phyloP scores from a whole-genome alignment of 768 basidiomycete species.

The Coprinopsis sp. region DNA sequence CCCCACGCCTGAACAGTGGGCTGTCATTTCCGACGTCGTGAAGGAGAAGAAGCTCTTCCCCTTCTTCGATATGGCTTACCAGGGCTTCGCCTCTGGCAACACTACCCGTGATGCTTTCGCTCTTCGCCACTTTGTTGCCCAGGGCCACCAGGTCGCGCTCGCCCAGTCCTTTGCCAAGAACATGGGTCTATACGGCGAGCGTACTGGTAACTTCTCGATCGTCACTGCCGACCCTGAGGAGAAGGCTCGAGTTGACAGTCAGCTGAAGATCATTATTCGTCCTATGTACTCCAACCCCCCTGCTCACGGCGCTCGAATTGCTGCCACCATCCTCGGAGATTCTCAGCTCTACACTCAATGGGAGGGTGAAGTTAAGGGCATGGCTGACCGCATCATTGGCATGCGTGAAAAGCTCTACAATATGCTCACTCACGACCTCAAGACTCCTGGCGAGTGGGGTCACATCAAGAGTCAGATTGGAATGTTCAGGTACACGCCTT shows the following conservation, averaged over 20 bases:
- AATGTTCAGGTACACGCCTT: constrained; percentile 81
- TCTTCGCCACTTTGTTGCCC: constrained; percentile 86
- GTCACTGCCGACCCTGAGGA: constrained; percentile 64
- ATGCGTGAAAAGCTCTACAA: constrained; percentile 86
- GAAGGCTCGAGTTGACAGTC: constrained; percentile 85
- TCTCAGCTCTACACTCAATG: constrained; percentile 76
- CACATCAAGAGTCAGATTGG: constrained; percentile 96
- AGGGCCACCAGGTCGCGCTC: constrained; percentile 88
- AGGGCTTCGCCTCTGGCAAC: constrained; percentile 95
- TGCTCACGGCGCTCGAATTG: constrained; percentile 82
- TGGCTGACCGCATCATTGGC: constrained; percentile 92
- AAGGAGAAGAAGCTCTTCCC: constrained; percentile 91
- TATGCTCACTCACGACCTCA: constrained; percentile 66
- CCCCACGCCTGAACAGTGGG: constrained; percentile 92
- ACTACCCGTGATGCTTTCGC: constrained; percentile 91
- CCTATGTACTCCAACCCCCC: constrained; percentile 99
- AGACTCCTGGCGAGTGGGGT: constrained; percentile 92
- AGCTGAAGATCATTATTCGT: constrained; percentile 91
- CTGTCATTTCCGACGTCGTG: constrained; percentile 79
- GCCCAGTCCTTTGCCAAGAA: constrained; percentile 98
- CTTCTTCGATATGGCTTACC: constrained; percentile 99
- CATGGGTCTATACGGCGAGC: constrained; percentile 98
- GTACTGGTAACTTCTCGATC: constrained; percentile 94
- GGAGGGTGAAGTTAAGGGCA: constrained; percentile 89
- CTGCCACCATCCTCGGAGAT: constrained; percentile 76